Percentiles rank a stretch among this genome's conserved stretches.
phyloP scores from a whole-genome alignment of 805 yeast species.

The Starmerella roubikii region DNA sequence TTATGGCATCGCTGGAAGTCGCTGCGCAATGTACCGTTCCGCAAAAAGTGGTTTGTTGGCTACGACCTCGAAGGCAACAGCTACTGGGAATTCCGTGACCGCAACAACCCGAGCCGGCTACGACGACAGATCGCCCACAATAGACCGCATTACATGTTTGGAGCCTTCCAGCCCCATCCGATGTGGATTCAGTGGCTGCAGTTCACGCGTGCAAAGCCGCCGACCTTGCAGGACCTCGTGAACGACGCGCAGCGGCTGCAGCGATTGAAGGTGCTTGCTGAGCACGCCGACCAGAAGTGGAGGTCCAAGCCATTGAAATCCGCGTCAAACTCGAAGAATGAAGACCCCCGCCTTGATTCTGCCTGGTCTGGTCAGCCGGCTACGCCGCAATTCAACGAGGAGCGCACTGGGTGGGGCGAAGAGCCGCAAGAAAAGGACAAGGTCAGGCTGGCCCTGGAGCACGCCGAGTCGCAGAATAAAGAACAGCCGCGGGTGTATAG shows the following conservation, averaged over 20 bases:
- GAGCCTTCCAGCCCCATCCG: constrained; percentile 26
- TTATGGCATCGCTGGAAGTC: constrained; percentile 41
- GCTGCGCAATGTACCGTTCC: constrained; percentile 50
- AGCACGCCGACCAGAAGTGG: constrained; percentile 31
- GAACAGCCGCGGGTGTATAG: constrained; percentile 5
- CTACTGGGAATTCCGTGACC: constrained; percentile 65
- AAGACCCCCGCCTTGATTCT: constrained; percentile 15
- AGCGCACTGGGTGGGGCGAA: background rate
- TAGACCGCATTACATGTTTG: constrained; percentile 28
- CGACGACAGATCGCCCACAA: constrained; percentile 40
- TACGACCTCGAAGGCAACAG: constrained; percentile 76
- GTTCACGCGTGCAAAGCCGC: constrained; percentile 44
- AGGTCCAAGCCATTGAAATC: constrained; percentile 24
- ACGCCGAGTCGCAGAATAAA: constrained; percentile 3
- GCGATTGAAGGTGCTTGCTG: constrained; percentile 38
- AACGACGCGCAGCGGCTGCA: constrained; percentile 45
- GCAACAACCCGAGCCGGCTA: constrained; percentile 36
- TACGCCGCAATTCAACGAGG: background rate
- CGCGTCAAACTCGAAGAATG: background rate
- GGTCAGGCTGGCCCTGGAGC: constrained; percentile 1
- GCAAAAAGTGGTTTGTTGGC: constrained; percentile 51
- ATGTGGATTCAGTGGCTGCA: constrained; percentile 79
- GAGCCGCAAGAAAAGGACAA: background rate
- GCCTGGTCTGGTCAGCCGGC: constrained; percentile 16
- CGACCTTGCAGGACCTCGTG: constrained; percentile 48